A percentile compares a stretch with the other conserved stretches of the same genome.
phyloP scores from a whole-genome alignment of 805 yeast species.

The Yarrowia sp. region DNA sequence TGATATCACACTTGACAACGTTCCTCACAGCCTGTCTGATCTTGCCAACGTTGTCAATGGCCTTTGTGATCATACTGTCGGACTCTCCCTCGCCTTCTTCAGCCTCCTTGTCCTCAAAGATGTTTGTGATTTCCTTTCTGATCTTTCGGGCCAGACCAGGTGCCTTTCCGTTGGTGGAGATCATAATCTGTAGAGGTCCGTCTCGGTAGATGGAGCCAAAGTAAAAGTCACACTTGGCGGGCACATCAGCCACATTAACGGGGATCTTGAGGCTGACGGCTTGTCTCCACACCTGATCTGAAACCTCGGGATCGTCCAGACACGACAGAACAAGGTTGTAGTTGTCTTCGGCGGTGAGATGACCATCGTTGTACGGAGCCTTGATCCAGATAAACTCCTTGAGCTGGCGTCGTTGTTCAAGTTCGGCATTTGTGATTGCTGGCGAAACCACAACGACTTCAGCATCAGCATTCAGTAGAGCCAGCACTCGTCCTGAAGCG shows the following conservation, averaged over 20 bases:
- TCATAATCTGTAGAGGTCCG: constrained; percentile 75
- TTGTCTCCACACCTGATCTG: constrained; percentile 54
- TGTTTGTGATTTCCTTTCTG: constrained; percentile 46
- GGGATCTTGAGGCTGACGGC: constrained; percentile 47
- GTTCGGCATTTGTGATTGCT: constrained; percentile 46
- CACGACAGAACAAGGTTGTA: constrained; percentile 72
- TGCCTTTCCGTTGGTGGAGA: constrained; percentile 77
- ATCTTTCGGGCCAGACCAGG: constrained; percentile 70
- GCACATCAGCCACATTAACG: constrained; percentile 81
- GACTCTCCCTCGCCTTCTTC: constrained; percentile 44
- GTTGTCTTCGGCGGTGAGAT: constrained; percentile 36
- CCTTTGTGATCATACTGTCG: constrained; percentile 14
- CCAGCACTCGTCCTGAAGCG: constrained; percentile 65
- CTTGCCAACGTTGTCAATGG: constrained; percentile 54
- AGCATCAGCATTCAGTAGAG: constrained; percentile 67
- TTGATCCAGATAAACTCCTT: constrained; percentile 33
- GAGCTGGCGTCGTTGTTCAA: constrained; percentile 4
- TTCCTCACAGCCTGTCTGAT: constrained; percentile 51
- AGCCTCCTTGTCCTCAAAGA: constrained; percentile 38
- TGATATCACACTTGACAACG: constrained; percentile 49
- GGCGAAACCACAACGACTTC: constrained; percentile 62
- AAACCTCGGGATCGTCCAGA: constrained; percentile 63
- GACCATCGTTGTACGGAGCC: constrained; percentile 30
- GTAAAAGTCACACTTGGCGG: constrained; percentile 78
- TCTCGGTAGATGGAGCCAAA: constrained; percentile 74